These are phyloP conservation scores for Endotrypanum monterogeii DNA, from an alignment of 208 protist genomes.

Conservation along the genomic window DNA sequence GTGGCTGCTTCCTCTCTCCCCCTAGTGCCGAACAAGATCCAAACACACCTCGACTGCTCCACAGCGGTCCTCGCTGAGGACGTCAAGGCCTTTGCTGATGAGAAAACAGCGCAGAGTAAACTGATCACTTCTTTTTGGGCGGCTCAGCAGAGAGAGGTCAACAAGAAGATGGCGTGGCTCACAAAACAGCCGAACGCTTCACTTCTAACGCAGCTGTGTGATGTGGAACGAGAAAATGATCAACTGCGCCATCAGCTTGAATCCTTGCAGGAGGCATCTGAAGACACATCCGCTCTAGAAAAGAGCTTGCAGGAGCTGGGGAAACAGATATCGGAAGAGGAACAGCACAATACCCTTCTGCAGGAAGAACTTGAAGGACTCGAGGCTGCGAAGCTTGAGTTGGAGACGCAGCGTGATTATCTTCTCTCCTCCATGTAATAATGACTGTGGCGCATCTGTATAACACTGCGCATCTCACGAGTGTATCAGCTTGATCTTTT, in stretches of 20 bases:
- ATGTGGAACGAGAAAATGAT: constrained; percentile 21
- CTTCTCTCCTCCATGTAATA: constrained; percentile 8
- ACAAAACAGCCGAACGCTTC: constrained; percentile 40
- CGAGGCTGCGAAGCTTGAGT: constrained; percentile 17
- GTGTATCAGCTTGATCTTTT: background rate
- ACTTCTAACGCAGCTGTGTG: constrained; percentile 41
- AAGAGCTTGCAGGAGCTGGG: constrained; percentile 13
- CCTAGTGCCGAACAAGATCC: background rate
- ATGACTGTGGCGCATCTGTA: no score
- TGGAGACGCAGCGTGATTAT: constrained; percentile 23
- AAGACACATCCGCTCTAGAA: constrained; percentile 10
- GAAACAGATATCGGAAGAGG: constrained; percentile 11
- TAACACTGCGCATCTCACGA: background rate
- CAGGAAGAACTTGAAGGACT: constrained; percentile 37
- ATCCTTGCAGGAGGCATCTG: background rate
- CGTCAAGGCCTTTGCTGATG: constrained; percentile 15
- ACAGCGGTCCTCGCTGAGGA: constrained; percentile 17
- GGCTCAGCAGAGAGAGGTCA: constrained; percentile 26
- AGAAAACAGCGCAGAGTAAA: constrained; percentile 16
- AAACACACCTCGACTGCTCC: constrained; percentile 3
- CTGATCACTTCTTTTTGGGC: constrained; percentile 13
- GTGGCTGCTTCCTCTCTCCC: background rate
- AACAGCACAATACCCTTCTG: constrained; percentile 5
- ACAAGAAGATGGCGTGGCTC: constrained; percentile 62
- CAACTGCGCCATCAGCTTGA: constrained; percentile 12